Percentiles rank a stretch among this genome's conserved stretches.
phyloP scores from a whole-genome alignment of 306 rosid species.

The Sicyos edulis region DNA sequence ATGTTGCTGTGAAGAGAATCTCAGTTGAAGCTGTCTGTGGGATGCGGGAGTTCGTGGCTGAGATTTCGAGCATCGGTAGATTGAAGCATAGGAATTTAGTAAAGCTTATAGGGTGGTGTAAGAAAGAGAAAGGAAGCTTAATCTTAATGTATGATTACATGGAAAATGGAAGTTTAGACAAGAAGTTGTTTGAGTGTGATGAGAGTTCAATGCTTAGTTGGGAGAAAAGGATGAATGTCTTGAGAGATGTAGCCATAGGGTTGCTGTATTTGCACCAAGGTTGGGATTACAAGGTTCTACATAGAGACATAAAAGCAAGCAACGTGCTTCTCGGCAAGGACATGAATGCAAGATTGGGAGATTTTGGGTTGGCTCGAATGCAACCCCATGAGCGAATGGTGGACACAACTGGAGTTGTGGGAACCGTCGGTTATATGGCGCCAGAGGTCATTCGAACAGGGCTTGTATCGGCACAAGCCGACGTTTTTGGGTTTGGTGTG shows the following conservation, averaged over 20 bases:
- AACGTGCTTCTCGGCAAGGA: slow-evolving; percentile 63
- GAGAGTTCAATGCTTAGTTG: slow-evolving; percentile 37
- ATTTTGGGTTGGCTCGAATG: slow-evolving; percentile 56
- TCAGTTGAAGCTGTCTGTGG: slow-evolving; percentile 37
- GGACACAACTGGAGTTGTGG: slow-evolving; percentile 46
- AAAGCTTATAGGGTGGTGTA: slow-evolving; percentile 71
- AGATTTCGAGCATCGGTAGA: slow-evolving; percentile 64
- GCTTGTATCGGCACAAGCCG: slow-evolving; percentile 34
- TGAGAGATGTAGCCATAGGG: slow-evolving; percentile 55
- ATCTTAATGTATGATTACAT: slow-evolving; percentile 60
- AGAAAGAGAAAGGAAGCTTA: slow-evolving; percentile 41
- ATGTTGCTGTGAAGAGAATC: slow-evolving; percentile 59
- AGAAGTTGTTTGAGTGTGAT: slow-evolving; percentile 45
- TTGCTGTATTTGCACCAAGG: slow-evolving; percentile 58
- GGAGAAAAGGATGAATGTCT: slow-evolving; percentile 41
- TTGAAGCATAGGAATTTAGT: slow-evolving; percentile 58
- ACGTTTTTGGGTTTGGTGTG: slow-evolving; percentile 59
- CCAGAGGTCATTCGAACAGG: slow-evolving; percentile 54
- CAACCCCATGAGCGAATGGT: slow-evolving; percentile 39
- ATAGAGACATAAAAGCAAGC: slow-evolving; percentile 58
- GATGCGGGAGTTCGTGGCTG: slow-evolving; percentile 60
- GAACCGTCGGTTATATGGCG: slow-evolving; percentile 58
- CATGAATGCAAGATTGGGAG: slow-evolving; percentile 55
- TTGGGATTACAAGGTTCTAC: slow-evolving; percentile 66
- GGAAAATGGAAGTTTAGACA: slow-evolving; percentile 59